These are phyloP conservation scores for Apophysomyces ossiformis DNA, from an alignment of 371 early-diverging fungal genomes.

Conservation along the genomic window DNA sequence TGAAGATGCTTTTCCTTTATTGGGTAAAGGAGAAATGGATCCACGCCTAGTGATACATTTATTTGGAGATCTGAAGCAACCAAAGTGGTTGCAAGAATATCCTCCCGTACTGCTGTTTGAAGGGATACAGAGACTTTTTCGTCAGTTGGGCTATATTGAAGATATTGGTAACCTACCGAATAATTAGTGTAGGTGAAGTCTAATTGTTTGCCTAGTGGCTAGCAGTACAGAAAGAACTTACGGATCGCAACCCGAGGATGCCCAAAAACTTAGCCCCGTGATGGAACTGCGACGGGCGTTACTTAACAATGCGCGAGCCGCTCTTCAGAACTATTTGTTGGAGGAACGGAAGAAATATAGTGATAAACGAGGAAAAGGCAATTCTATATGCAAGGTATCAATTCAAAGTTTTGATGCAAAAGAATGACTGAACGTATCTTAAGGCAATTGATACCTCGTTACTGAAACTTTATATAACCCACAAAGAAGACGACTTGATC, in stretches of 20 bases:
- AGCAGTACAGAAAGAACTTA: conserved; percentile 31
- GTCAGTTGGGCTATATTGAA: conserved; percentile 51
- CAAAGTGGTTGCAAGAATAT: conserved; percentile 24
- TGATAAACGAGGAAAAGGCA: conserved; percentile 31
- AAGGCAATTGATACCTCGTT: conserved; percentile 73
- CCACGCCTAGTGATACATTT: conserved; percentile 63
- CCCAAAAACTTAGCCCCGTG: conserved; percentile 18
- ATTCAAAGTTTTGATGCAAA: background rate
- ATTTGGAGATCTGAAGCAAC: conserved; percentile 59
- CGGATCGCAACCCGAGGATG: conserved; percentile 29
- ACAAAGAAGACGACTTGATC: conserved; percentile 42
- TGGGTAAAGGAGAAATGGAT: conserved; percentile 71
- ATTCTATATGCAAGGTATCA: conserved; percentile 33
- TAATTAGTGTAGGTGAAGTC: background rate
- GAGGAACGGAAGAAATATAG: conserved; percentile 43
- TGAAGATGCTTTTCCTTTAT: conserved; percentile 66
- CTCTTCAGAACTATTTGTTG: conserved; percentile 50
- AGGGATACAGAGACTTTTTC: conserved; percentile 41
- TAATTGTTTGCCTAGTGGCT: conserved; percentile 17
- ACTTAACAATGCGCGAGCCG: conserved; percentile 64
- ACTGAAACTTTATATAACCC: conserved; percentile 63
- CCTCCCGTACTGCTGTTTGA: conserved; percentile 49
- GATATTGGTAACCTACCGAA: conserved; percentile 48
- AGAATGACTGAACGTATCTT: background rate
- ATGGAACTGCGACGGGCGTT: conserved; percentile 49